phyloP scores from a whole-genome alignment of 2,329 filamentous ascomycete genomes.

The Coccinonectria pachysandricola region DNA sequence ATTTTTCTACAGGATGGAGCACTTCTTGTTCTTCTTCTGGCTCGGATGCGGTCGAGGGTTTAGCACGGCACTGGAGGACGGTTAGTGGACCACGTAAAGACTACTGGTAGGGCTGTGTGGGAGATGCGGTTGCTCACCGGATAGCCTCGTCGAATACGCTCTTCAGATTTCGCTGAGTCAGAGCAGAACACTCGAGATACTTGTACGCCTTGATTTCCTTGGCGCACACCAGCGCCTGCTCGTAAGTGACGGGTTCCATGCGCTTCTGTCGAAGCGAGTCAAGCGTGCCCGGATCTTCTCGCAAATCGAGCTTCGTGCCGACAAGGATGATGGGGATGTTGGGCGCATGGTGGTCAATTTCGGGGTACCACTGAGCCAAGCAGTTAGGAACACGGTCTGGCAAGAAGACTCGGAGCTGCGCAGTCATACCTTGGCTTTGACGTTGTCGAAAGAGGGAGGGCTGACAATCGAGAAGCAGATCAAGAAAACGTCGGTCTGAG shows the following conservation, averaged over 20 bases:
- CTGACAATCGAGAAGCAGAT: slow-evolving; percentile 98
- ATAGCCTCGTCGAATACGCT: slow-evolving; percentile 98
- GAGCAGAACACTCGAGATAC: slow-evolving; percentile 93
- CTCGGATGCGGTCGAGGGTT: slow-evolving; percentile 51
- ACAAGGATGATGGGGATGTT: slow-evolving; percentile 94
- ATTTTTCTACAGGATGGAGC: slow-evolving; percentile 55
- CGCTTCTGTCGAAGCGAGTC: slow-evolving; percentile 80
- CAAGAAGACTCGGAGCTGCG: too few relatives aligned
- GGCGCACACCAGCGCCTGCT: slow-evolving; percentile 77
- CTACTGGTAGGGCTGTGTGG: too few relatives aligned
- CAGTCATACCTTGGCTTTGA: slow-evolving; percentile 79
- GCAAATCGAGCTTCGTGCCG: slow-evolving; percentile 90
- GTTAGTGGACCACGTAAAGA: slow-evolving; percentile 4
- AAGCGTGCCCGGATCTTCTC: slow-evolving; percentile 75
- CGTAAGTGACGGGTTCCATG: slow-evolving; percentile 95
- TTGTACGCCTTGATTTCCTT: slow-evolving; percentile 95
- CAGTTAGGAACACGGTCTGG: too few relatives aligned
- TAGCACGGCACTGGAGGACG: slow-evolving; percentile 52
- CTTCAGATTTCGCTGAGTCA: slow-evolving; percentile 95
- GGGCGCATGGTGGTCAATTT: slow-evolving; percentile 94
- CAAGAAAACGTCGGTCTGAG: slow-evolving; percentile 95
- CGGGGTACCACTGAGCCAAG: slow-evolving; percentile 74
- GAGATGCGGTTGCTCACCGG: slow-evolving; percentile 49
- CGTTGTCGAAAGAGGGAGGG: slow-evolving; percentile 97
- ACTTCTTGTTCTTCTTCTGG: slow-evolving; percentile 57